A percentile compares a stretch with the other conserved stretches of the same genome.
Conservation (phyloP, 108 stramenopile genomes). For the Aureococcus anophagefferens region DNA sequence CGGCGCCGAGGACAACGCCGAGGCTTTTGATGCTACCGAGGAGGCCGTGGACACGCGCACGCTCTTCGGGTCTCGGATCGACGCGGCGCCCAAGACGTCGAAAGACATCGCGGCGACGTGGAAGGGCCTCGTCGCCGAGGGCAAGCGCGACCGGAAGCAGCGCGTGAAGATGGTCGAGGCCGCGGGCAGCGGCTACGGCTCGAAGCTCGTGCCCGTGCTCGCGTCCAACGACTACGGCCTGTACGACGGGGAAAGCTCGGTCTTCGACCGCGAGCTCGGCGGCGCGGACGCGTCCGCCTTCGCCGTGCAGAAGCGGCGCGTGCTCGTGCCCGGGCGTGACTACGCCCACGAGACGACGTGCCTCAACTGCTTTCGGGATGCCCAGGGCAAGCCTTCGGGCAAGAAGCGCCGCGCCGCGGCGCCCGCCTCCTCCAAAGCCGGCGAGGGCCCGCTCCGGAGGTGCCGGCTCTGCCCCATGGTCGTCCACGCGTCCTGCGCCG, state of each 20-base stretch:
- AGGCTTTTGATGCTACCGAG: constrained; percentile 43
- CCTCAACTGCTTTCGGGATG: too few relatives aligned
- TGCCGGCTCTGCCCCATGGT: neutral
- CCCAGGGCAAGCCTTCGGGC: too few relatives aligned
- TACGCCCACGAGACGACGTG: too few relatives aligned
- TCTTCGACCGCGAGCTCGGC: constrained; percentile 42
- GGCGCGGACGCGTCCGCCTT: constrained; percentile 7
- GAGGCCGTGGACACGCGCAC: constrained; percentile 35
- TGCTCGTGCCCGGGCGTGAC: too few relatives aligned
- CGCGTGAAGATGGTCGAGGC: constrained; percentile 41
- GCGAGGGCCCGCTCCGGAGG: neutral
- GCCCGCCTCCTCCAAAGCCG: constrained; percentile 6
- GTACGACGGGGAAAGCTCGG: constrained; percentile 49
- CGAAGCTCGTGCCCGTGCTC: constrained; percentile 42
- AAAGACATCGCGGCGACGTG: neutral
- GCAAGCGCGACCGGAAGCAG: constrained; percentile 42
- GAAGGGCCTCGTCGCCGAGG: constrained; percentile 27
- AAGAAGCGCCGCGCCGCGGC: too few relatives aligned
- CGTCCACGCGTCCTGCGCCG: constrained; percentile 13
- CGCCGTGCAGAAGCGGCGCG: too few relatives aligned
- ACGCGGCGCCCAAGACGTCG: neutral
- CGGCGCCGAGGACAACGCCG: constrained; percentile 22
- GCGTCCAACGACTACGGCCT: constrained; percentile 52
- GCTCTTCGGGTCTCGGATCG: constrained; percentile 50
- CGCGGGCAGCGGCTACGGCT: constrained; percentile 47